Evolutionary conservation across 768 basidiomycete genomes (phyloP), one percentile per base, ranked within the genome.

Genomic region (Leccinum boreale): DNA sequence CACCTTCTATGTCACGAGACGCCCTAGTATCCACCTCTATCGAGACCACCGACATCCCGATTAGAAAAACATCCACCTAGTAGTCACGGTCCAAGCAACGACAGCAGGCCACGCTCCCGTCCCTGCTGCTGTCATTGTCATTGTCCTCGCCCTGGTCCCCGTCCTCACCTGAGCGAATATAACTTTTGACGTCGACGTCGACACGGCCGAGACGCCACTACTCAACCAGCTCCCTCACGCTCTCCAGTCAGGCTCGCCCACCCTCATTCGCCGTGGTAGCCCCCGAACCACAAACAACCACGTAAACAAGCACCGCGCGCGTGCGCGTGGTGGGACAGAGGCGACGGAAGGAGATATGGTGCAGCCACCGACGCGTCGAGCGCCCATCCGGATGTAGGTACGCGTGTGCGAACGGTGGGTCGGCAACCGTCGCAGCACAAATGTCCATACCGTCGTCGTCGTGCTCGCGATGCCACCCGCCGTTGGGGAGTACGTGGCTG

Each of bases 261-360:
- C 24, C 17, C 78, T 76, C 58, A 89, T 65, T 17, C 82, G 79
- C 58, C 85, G 77, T n/a, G 81, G 74, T 31, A 82, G 76, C 1
- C 85, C 85, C 31, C 75, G 67, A 54, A 86, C 75, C 21, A 78
- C 75, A 65, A 88, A 87, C 17, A 79, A 76, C 77, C 79, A 76
- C 23, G 78, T 75, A 65, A 88, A 87, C 17, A 79, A 76, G 77
- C 79, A 67, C 65, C 55, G 59, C 59, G 23, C 31, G n/a, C 61
- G 65, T 24, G 57, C 50, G 26, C 67, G 59, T 46, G 26, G 26
- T 67, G 72, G 21, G 64, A 60, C 9, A 56, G 58, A 36, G 76
- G 77, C 14, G 74, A 74, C 4, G 77, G 76, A 29, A 78, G 74
- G 56, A 78, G 81, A 52, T 75, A 67, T 35, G 71, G 64, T 39